Conservation (phyloP, 495 filamentous ascomycete species). For the Alectoria sarmentosa region DNA sequence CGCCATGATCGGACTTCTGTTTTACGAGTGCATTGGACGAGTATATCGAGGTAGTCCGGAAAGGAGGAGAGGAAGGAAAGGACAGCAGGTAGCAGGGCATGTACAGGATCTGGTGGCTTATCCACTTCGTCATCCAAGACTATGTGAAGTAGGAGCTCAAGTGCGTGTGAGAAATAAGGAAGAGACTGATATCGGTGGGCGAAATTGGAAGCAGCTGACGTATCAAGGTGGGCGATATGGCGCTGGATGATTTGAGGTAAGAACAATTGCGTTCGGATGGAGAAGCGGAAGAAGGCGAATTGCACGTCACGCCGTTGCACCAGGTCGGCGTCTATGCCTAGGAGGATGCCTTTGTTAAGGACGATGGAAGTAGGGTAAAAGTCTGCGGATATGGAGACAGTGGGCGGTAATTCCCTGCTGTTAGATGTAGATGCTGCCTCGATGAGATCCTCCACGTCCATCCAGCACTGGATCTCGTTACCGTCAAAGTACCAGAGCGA, state of each 20-base stretch:
- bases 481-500: constrained; percentile 96
- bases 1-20: constrained; percentile 94
- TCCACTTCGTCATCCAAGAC: constrained; percentile 95
- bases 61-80: constrained; percentile 87
- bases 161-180: constrained; percentile 83
- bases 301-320: constrained; percentile 83
- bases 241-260: constrained; percentile 78
- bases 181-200: constrained; percentile 78
- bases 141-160: constrained; percentile 89
- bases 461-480: constrained; percentile 71
- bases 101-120: constrained; percentile 51
- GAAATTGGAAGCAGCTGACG: constrained; percentile 64
- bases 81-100: constrained; percentile 76
- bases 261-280: constrained; percentile 81
- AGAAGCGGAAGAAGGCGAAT: constrained; percentile 79
- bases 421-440: constrained; percentile 54
- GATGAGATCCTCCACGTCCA: constrained; percentile 83
- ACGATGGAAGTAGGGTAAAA: constrained; percentile 93
- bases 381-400: constrained; percentile 62
- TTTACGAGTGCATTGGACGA: constrained; percentile 96
- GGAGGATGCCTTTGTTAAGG: constrained; percentile 73
- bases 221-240: constrained; percentile 63
- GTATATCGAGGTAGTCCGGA: constrained; percentile 82
- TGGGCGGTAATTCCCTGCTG: constrained; percentile 39
- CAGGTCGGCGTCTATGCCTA: constrained; percentile 88